Conservation (phyloP, 148 eudicot genomes). For the Arctostaphylos glauca region DNA sequence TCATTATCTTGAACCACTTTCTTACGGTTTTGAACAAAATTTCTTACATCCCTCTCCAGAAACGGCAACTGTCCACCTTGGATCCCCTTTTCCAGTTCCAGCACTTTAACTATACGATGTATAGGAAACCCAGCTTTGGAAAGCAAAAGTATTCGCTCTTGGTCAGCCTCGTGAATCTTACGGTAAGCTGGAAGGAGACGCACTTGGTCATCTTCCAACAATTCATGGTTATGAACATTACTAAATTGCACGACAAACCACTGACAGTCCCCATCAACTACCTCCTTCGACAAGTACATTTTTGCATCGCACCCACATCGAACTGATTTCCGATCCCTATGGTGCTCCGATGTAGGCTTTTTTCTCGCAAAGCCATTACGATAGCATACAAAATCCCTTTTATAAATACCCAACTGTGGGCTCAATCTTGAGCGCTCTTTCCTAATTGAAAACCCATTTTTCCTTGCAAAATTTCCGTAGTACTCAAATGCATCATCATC, state of each 20-base stretch:
- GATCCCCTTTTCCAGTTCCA: conserved; percentile 29
- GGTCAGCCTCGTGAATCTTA: conserved; percentile 34
- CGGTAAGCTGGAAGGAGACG: conserved; percentile 42
- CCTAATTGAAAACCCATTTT: conserved; percentile 48
- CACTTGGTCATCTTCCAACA: conserved; percentile 41
- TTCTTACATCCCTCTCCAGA: conserved; percentile 40
- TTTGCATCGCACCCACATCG: conserved; percentile 56
- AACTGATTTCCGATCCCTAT: conserved; percentile 47
- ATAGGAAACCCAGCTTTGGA: conserved; percentile 40
- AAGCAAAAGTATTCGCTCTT: conserved; percentile 41
- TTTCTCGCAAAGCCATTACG: conserved; percentile 45
- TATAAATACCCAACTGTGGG: conserved; percentile 48
- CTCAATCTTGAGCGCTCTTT: conserved; percentile 48
- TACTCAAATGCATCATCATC: conserved; percentile 49
- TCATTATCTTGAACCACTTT: conserved; percentile 31
- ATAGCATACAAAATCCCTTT: conserved; percentile 51
- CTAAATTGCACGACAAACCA: conserved; percentile 51
- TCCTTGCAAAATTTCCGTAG: conserved; percentile 47
- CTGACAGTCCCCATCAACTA: conserved; percentile 39
- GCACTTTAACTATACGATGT: conserved; percentile 32
- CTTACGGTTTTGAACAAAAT: conserved; percentile 32
- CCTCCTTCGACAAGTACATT: conserved; percentile 49
- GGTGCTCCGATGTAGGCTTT: conserved; percentile 37
- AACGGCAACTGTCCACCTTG: conserved; percentile 37
- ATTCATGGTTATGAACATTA: conserved; percentile 32